Conservation (phyloP, 2,329 filamentous ascomycete species). For the Sclerotiophoma versabilis region DNA sequence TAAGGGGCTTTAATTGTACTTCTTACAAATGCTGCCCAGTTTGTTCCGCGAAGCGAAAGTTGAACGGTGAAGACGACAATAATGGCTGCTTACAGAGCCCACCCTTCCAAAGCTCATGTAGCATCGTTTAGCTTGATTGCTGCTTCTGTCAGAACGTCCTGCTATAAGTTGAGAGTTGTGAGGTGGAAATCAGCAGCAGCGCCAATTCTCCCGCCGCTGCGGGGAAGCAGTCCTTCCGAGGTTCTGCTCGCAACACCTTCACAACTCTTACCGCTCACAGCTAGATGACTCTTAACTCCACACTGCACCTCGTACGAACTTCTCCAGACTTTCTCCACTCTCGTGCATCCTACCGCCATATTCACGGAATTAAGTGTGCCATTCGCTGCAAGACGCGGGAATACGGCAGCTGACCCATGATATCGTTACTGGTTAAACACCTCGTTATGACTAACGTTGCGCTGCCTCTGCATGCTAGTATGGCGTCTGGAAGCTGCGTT, state of each 20-base stretch:
- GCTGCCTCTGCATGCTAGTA: slow-evolving; percentile 2
- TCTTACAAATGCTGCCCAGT: no score
- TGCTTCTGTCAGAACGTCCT: no score
- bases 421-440: neutral
- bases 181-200: no score
- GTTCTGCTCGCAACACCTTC: slow-evolving; percentile 8
- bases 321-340: slow-evolving; percentile 2
- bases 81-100: no score
- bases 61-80: no score
- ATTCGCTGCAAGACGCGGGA: slow-evolving; percentile 1
- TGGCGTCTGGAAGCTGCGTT: neutral
- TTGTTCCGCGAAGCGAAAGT: no score
- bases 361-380: neutral
- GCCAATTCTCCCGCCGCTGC: no score
- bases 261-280: slow-evolving; percentile 3
- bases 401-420: neutral
- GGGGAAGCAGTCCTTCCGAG: slow-evolving; percentile 8
- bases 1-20: no score
- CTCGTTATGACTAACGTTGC: slow-evolving; percentile 3
- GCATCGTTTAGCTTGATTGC: no score
- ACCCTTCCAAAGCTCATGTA: no score
- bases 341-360: neutral
- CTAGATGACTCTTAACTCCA: neutral
- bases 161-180: no score
- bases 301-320: slow-evolving; percentile 15